Evolutionary conservation across 202 grass and related monocot genomes (phyloP).

Genomic region (Setaria viridis): DNA sequence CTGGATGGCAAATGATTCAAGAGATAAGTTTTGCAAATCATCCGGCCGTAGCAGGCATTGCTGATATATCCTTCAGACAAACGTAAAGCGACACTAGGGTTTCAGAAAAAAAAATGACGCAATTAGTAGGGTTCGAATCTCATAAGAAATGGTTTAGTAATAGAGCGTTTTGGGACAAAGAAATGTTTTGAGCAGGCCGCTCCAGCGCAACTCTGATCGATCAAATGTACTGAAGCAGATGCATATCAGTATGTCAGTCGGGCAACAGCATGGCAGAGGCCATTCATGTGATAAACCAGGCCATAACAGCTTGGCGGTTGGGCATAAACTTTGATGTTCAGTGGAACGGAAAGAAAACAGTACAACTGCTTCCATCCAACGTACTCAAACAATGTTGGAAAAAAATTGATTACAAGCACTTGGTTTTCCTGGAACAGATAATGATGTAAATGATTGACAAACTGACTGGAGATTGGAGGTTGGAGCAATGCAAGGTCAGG

Average conservation of each 20-base stretch:
- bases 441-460: slow-evolving; percentile 16
- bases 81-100: neutral
- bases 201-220: neutral
- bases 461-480: slow-evolving; percentile 5
- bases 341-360: neutral
- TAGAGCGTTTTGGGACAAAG: neutral
- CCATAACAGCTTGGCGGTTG: neutral
- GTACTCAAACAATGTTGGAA: neutral
- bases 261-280: neutral
- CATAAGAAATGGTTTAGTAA: neutral
- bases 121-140: neutral
- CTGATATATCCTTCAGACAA: neutral
- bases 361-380: neutral
- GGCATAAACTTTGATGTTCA: slow-evolving; percentile 5
- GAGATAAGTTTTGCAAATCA: neutral
- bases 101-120: neutral
- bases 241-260: neutral
- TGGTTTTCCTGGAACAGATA: neutral
- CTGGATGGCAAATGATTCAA: slow-evolving; percentile 18
- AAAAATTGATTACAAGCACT: neutral
- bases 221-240: neutral
- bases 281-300: slow-evolving; percentile 19
- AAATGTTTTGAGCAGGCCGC: neutral
- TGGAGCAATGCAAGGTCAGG: neutral
- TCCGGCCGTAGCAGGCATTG: neutral